Evolutionary conservation across 163 green algal species (phyloP), one percentile per base, ranked within the genome.

Genomic region (Scenedesmus sp.): DNA sequence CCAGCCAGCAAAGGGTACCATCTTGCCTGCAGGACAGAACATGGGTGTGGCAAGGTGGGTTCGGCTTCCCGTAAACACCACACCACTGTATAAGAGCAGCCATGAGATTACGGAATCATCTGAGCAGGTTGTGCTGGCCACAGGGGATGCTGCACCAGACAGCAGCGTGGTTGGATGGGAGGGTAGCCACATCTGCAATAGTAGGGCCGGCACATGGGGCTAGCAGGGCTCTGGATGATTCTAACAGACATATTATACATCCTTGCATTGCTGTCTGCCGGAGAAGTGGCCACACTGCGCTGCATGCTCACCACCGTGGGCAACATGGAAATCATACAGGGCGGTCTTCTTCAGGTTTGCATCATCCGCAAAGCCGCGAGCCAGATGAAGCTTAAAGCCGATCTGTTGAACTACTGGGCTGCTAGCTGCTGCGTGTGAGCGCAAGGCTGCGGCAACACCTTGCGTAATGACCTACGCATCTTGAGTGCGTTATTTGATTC

Each of bases 1-100:
- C 96, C 97, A 99, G 49, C 98, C 98, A 30, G 98, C 98, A 93
- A 99, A 99, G 6, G 97, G 96, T n/a, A 99, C 98, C 97, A 99
- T 99, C 92, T 99, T 99, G 91, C 95, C 97, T 99, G 96, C 46
- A 70, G 80, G 42, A 56, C 0, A 81, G 35, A 81, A 1, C 5
- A 30, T 13, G 10, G 35, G 20, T 16, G 35, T 49, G 24, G 0
- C 13, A n/a, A n/a, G n/a, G n/a, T n/a, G n/a, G n/a, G n/a, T n/a
- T n/a, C n/a, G n/a, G n/a, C n/a, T n/a, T n/a, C n/a, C n/a, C n/a
- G n/a, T n/a, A n/a, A n/a, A n/a, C n/a, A n/a, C n/a, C n/a, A n/a
- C n/a, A n/a, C n/a, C n/a, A n/a, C n/a, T n/a, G n/a, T n/a, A n/a
- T n/a, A n/a, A n/a, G n/a, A n/a, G n/a, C n/a, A n/a, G n/a, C n/a